Conservation (phyloP, 768 basidiomycete species). For the Stropharia rugosoannulata region DNA sequence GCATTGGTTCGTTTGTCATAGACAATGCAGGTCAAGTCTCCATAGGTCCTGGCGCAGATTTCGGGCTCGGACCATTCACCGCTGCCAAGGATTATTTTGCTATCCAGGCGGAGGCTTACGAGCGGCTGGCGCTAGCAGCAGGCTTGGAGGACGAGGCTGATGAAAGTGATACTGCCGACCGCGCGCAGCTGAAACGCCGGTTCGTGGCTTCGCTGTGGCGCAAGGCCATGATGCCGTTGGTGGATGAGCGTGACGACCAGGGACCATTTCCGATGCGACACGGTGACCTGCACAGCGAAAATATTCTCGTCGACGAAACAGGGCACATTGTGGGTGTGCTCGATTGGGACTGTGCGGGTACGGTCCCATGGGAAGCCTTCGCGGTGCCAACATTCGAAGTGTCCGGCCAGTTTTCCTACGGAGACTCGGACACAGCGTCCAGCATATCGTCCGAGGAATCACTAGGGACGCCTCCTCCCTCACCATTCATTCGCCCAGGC, state of each 20-base stretch:
- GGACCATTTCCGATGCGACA: constrained; percentile 44
- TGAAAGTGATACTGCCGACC: constrained; percentile 19
- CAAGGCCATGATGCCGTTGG: constrained; percentile 39
- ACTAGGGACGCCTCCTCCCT: constrained; percentile 12
- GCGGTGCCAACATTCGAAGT: constrained; percentile 42
- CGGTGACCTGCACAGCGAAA: constrained; percentile 41
- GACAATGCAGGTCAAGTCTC: constrained; percentile 30
- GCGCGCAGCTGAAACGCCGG: constrained; percentile 31
- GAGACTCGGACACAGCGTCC: constrained; percentile 19
- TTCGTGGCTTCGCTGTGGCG: constrained; percentile 40
- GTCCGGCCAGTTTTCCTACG: constrained; percentile 34
- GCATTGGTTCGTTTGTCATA: constrained; percentile 38
- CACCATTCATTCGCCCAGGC: constrained; percentile 23
- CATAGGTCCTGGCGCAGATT: constrained; percentile 40
- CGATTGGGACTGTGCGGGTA: constrained; percentile 43
- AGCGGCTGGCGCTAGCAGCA: constrained; percentile 34
- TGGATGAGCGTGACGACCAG: constrained; percentile 35
- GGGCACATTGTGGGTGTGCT: constrained; percentile 41
- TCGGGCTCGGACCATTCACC: constrained; percentile 39
- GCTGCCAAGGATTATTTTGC: constrained; percentile 39
- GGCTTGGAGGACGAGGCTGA: constrained; percentile 26
- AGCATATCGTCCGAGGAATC: constrained; percentile 16
- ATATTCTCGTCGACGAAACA: constrained; percentile 37
- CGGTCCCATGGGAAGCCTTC: constrained; percentile 43
- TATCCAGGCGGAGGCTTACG: constrained; percentile 39